A percentile compares a stretch with the other conserved stretches of the same genome.
These are phyloP conservation scores for Teunomyces stri DNA, from an alignment of 805 yeast genomes.

Conservation along the genomic window DNA sequence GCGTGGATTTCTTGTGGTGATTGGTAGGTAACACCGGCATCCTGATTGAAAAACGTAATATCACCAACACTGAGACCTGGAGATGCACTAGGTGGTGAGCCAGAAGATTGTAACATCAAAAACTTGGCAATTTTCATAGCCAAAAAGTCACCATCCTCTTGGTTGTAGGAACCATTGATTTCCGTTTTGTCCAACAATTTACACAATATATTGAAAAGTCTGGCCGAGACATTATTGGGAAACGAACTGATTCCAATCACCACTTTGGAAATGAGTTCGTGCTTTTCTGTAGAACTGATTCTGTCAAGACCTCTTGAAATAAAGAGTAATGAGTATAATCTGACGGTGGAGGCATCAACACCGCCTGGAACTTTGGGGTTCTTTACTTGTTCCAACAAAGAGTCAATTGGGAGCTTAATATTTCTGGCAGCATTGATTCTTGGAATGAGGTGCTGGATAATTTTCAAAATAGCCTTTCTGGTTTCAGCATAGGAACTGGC, in stretches of 20 bases:
- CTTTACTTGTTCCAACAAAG: slow-evolving; percentile 63
- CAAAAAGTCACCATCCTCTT: slow-evolving; percentile 43
- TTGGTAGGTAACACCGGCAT: slow-evolving; percentile 64
- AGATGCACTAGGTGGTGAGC: slow-evolving; percentile 31
- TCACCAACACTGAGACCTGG: slow-evolving; percentile 66
- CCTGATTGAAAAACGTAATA: slow-evolving; percentile 59
- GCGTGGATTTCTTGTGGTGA: slow-evolving; percentile 40
- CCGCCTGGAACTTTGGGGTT: slow-evolving; percentile 46
- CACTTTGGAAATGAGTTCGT: slow-evolving; percentile 45
- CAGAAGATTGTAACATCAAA: slow-evolving; percentile 51
- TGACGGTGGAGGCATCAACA: slow-evolving; percentile 49
- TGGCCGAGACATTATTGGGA: slow-evolving; percentile 42
- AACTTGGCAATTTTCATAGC: slow-evolving; percentile 51
- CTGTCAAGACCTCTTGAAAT: slow-evolving; percentile 68
- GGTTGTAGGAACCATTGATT: neutral
- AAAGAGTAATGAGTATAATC: slow-evolving; percentile 62
- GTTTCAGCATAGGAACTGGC: slow-evolving; percentile 68
- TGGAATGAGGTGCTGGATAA: slow-evolving; percentile 65
- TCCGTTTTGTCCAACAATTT: slow-evolving; percentile 33
- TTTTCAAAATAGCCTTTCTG: slow-evolving; percentile 62
- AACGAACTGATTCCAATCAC: slow-evolving; percentile 45
- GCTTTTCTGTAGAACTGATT: slow-evolving; percentile 35
- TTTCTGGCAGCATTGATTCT: slow-evolving; percentile 56
- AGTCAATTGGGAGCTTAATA: slow-evolving; percentile 61
- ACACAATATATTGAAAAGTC: slow-evolving; percentile 60